Percentiles rank a stretch among this genome's conserved stretches.
Conservation (phyloP, 305 asterid genomes). For the Monarda citriodora region DNA sequence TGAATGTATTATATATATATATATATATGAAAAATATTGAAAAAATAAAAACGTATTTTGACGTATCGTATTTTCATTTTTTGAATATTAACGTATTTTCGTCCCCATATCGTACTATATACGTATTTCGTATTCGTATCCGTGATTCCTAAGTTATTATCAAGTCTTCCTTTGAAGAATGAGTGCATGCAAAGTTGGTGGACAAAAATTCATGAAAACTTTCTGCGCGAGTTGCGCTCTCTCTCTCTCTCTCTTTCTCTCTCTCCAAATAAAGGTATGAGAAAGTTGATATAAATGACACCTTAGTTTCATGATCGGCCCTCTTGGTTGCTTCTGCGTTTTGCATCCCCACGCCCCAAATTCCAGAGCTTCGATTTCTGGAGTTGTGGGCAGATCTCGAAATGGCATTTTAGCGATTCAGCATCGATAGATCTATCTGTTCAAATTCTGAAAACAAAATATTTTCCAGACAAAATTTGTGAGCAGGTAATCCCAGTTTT, state of each 20-base stretch:
- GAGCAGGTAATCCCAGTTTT: neutral
- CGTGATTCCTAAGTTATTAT: too few species aligned
- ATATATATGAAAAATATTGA: too few species aligned
- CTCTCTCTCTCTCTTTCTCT: conserved; percentile 25
- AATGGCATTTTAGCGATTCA: neutral
- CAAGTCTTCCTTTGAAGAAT: too few species aligned
- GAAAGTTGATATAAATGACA: neutral
- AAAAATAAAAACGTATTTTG: too few species aligned
- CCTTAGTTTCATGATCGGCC: neutral
- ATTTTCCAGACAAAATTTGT: neutral
- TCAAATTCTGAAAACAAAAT: neutral
- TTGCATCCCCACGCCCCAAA: conserved; percentile 17
- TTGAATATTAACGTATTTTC: too few species aligned
- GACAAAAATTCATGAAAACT: conserved; percentile 1
- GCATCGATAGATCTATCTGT: neutral
- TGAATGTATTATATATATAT: too few species aligned
- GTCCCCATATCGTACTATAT: too few species aligned
- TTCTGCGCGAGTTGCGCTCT: conserved; percentile 46
- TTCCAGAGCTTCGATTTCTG: conserved; percentile 32
- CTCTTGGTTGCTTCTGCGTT: neutral
- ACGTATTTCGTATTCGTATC: too few species aligned
- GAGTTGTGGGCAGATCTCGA: conserved; percentile 25
- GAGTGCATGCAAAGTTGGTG: conserved; percentile 24
- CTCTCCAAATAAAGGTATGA: conserved; percentile 16
- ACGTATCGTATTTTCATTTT: too few species aligned